phyloP scores from a whole-genome alignment of 2,329 filamentous ascomycete species.

The Triangularia setosa region DNA sequence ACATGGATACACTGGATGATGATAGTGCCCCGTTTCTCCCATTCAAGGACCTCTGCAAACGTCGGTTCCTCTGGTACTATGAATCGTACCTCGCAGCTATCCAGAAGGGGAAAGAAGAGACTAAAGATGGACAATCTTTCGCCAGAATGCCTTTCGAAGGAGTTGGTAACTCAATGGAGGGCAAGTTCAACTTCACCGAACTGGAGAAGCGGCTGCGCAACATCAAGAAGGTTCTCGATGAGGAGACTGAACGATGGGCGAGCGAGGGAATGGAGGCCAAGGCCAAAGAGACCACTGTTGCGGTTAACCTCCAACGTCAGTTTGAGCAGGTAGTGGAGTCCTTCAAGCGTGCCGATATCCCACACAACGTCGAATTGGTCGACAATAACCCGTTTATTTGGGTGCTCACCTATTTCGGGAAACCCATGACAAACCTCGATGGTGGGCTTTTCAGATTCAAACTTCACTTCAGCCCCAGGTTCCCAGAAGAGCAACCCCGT shows the following conservation, averaged over 20 bases:
- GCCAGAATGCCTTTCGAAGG: conserved; percentile 85
- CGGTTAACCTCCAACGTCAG: conserved; percentile 78
- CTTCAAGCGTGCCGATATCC: conserved; percentile 67
- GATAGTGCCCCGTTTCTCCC: conserved; percentile 69
- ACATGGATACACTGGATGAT: conserved; percentile 45
- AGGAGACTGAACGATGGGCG: conserved; percentile 70
- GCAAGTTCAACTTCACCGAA: conserved; percentile 75
- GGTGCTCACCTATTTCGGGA: conserved; percentile 83
- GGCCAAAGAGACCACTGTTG: conserved; percentile 66
- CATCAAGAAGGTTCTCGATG: conserved; percentile 67
- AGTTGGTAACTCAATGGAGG: conserved; percentile 74
- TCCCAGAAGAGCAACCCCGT: conserved; percentile 84
- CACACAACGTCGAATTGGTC: conserved; percentile 72
- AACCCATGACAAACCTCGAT: conserved; percentile 88
- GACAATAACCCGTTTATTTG: conserved; percentile 86
- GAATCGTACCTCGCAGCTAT: conserved; percentile 77
- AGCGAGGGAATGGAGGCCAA: conserved; percentile 61
- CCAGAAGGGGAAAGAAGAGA: conserved; percentile 59
- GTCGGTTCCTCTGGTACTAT: conserved; percentile 93
- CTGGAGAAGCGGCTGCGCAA: conserved; percentile 64
- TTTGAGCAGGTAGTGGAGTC: conserved; percentile 76
- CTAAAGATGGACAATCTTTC: conserved; percentile 63
- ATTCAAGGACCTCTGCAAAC: conserved; percentile 86
- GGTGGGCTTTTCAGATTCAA: conserved; percentile 83
- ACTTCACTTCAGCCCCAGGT: conserved; percentile 75